Conservation (phyloP, 176 grass and related monocot genomes). For the Aegilops longissima region DNA sequence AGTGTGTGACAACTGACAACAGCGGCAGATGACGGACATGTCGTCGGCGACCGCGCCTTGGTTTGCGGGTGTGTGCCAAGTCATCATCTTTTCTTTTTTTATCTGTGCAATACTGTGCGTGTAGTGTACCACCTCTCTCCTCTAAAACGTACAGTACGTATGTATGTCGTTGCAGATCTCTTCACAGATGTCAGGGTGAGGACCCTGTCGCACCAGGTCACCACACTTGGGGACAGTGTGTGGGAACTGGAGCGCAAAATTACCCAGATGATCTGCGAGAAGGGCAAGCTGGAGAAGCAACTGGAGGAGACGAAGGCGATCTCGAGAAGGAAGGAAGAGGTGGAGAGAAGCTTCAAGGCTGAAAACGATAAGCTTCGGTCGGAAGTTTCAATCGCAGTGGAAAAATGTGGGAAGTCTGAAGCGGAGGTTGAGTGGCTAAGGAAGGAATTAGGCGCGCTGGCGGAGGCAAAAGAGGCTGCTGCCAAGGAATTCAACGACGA, state of each 20-base stretch:
- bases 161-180: not conserved
- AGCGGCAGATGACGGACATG: not conserved
- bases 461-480: not conserved
- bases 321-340: conserved; percentile 16
- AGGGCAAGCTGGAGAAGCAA: conserved; percentile 23
- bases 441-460: not conserved
- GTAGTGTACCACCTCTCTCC: not conserved
- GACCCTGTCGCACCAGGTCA: conserved; percentile 15
- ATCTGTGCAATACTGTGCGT: not conserved
- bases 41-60: not conserved
- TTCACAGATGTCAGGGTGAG: conserved; percentile 26
- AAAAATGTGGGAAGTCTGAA: not conserved
- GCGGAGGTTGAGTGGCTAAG: not conserved
- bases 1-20: not conserved
- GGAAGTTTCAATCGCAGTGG: not conserved
- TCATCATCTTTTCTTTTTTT: not conserved
- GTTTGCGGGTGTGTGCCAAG: conserved; percentile 8
- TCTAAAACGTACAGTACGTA: not conserved
- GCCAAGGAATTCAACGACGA: not conserved
- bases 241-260: not conserved
- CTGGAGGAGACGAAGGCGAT: conserved; percentile 1
- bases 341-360: conserved; percentile 22
- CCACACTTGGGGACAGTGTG: conserved; percentile 15
- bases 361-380: not conserved
- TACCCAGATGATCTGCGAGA: not conserved